These are phyloP conservation scores for Medicago arabica DNA, from an alignment of 306 rosid species.

Conservation along the genomic window DNA sequence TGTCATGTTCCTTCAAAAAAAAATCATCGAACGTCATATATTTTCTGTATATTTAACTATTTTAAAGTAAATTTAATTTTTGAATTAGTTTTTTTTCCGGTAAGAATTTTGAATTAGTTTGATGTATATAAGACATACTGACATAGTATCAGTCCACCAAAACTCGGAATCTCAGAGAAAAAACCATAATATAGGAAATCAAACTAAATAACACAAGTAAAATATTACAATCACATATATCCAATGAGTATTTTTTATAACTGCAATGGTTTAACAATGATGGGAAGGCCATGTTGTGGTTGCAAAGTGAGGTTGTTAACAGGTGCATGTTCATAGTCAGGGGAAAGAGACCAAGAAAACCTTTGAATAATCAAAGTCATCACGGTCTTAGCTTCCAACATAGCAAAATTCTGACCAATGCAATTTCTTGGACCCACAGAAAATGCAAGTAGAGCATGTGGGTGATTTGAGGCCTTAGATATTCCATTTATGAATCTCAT, in stretches of 20 bases:
- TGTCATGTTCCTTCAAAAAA: too few species aligned
- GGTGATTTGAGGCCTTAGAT: conserved; percentile 48
- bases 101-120: too few species aligned
- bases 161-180: too few species aligned
- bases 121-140: too few species aligned
- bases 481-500: conserved; percentile 49
- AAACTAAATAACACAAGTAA: too few species aligned
- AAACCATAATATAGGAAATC: too few species aligned
- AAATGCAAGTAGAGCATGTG: conserved; percentile 46
- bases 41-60: too few species aligned
- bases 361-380: conserved; percentile 44
- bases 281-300: conserved; percentile 46
- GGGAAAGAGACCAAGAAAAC: conserved; percentile 46
- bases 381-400: conserved; percentile 46
- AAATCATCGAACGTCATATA: too few species aligned
- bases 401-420: conserved; percentile 53
- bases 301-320: conserved; percentile 33
- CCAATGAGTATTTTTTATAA: conserved; percentile 1
- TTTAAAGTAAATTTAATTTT: too few species aligned
- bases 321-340: conserved; percentile 46
- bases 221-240: background rate
- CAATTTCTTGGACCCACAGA: conserved; percentile 49
- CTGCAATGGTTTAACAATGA: conserved; percentile 37
- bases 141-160: too few species aligned
- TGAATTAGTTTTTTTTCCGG: too few species aligned